Evolutionary conservation across 1,284 basidiomycete species (phyloP).

Genomic region (Phellinidium pouzarii): DNA sequence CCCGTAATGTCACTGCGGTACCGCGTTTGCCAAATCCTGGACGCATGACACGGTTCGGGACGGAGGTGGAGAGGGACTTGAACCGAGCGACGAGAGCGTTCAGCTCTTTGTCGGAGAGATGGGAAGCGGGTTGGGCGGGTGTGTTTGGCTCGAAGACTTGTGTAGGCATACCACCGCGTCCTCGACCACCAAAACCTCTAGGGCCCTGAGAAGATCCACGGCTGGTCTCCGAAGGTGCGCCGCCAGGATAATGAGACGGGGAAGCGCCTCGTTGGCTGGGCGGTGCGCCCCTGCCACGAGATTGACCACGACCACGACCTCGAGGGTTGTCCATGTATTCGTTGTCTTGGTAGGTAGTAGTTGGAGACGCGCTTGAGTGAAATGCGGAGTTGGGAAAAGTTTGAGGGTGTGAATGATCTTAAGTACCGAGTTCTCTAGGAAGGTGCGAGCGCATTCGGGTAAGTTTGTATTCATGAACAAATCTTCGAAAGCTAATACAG

Average conservation of each 20-base stretch:
- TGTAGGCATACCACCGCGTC: slow-evolving; percentile 3
- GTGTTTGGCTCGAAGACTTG: slow-evolving; percentile 9
- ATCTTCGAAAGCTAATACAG: background rate
- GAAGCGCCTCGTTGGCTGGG: background rate
- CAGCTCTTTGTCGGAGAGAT: slow-evolving; percentile 3
- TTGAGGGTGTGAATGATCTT: too few species aligned
- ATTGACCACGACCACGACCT: slow-evolving; percentile 5
- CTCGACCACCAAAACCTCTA: background rate
- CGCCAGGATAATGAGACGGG: background rate
- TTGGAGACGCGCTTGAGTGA: too few species aligned
- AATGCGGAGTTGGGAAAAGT: too few species aligned
- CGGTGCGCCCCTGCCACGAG: slow-evolving; percentile 9
- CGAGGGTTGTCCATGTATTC: background rate
- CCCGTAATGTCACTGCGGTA: slow-evolving; percentile 42
- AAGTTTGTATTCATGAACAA: background rate
- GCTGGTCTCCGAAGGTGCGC: background rate
- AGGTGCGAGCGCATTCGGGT: background rate
- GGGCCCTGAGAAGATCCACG: background rate
- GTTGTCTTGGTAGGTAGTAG: background rate
- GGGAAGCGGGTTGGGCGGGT: slow-evolving; percentile 9
- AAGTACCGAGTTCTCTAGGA: background rate
- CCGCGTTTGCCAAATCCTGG: slow-evolving; percentile 63
- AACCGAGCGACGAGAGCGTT: slow-evolving; percentile 26
- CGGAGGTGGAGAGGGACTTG: slow-evolving; percentile 28
- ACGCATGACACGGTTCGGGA: slow-evolving; percentile 32